Base-by-base conservation (phyloP, 441 rosid species). In the Brassica balearica region DNA sequence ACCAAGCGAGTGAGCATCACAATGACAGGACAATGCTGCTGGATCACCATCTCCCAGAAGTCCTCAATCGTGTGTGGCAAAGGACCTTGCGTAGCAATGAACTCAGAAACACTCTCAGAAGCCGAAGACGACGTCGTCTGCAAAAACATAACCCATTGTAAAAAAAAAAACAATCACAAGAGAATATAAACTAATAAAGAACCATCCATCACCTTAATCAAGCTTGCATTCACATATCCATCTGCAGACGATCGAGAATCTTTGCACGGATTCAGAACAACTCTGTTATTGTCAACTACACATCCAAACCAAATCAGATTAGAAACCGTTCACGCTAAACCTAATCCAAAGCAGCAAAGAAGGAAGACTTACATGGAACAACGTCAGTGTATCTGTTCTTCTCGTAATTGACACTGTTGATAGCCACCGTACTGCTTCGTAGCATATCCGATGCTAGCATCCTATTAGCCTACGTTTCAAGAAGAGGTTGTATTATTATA, bases 81-180 rank as follows among this genome's bases (percentile, higher is more conserved):
- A 32, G 98, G 99, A 75, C 97, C 98, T 83, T 95, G 98, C 0
- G 98, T 91, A 67, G 98, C 97, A 80, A 95, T 92, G 76, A 93
- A 95, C 84, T 11, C 83, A 80, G 95, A 87, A 73, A 89, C 41
- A 19, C 69, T 80, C 78, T 90, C 93, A 6, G 86, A 84, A 0
- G 92, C 82, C 0, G 93, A 84, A 0, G 93, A 85, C 0, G 93
- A 85, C 34, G 91, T 84, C 12, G 92, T 80, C 99, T 95, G 82
- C 85, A 83, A 62, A 34, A 64, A 41, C 3, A 83, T 34, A 69
- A 78, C 20, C 56, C 62, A 78, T 34, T 43, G 8, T 74, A 59
- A 69, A 62, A 22, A 10, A 32, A 36, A 36, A 56, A 27, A 6
- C 43, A 1, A 27, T 2, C 10, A 22, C 38, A 34, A 10, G 55